Evolutionary conservation across 2,329 filamentous ascomycete genomes (phyloP), one percentile per base, ranked within the genome.

Genomic region (Penicillium sp.): DNA sequence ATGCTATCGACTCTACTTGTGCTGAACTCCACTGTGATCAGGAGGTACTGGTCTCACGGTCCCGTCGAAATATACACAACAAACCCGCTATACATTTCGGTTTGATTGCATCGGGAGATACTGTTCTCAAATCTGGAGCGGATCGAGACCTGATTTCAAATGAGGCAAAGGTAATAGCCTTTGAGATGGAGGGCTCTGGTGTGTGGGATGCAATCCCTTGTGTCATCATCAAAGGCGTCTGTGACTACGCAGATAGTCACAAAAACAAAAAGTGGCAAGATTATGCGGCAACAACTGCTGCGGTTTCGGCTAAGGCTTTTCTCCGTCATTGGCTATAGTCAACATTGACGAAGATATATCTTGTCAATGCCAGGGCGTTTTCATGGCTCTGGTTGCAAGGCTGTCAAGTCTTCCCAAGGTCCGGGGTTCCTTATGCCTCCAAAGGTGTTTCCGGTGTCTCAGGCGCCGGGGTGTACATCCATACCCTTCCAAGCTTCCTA

Each of bases 231-330:
- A 44, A 44, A n/a, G 42, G 42, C 9, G 42, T 44, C 18, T 24
- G 42, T n/a, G 42, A 44, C 22, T 44, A 44, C n/a, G 42, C 42
- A 21, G 42, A 44, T n/a, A 44, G 42, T 10, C 42, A 44, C 22
- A 44, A 44, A 11, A 44, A n/a, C 27, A 44, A 44, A 21, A 14
- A 5, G 27, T 44, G 42, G 42, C 42, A 44, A 18, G 21, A 44
- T 44, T 58, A 55, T 27, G 56, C 56, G 5, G 53, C 58, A 8
- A 47, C 47, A 1, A 50, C 50, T 0, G 58, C 60, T 0, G 60
- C 60, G 1, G 51, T 45, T 9, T 58, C 48, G 36, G 50, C 50
- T 5, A 59, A 49, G 18, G 50, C 31, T 34, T 34, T 34, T 14
- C 31, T 34, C 5, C 10, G 31, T 11, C 31, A 34, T 14, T 34